Evolutionary conservation across 2,329 filamentous ascomycete species (phyloP), one percentile per base, ranked within the genome.

Genomic region (Colletotrichum australisinense): DNA sequence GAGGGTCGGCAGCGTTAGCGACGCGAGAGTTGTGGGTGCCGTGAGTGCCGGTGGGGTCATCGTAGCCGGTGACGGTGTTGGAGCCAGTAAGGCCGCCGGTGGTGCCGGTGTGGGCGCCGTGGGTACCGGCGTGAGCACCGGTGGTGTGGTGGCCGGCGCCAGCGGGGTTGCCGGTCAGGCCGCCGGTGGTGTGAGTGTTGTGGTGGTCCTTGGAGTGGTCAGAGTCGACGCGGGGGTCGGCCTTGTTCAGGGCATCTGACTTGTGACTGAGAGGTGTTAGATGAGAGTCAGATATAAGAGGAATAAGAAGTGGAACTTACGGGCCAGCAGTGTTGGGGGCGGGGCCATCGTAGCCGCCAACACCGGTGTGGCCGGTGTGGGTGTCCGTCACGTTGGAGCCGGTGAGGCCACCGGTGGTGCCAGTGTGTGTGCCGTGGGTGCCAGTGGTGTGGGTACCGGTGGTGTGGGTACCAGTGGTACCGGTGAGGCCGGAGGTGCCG

Each of bases 201-300:
- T 42, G 14, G 38, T 42, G 14, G 38, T 42, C 38, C 14, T 42
- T 42, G 38, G 38, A 42, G 38, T 42, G 84, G 76, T 91, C 83
- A 12, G 85, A 87, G 80, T 91, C 89, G 59, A 91, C 87, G 28
- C 86, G 83, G 3, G 88, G 88, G 68, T 90, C 88, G 3, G 83
- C 49, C 83, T 90, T 90, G 85, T 91, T 91, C 76, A 86, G 5
- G 46, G 86, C 71, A 76, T 90, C 86, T 46, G 80, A 84, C 81
- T 86, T 86, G 83, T 91, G 89, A 56, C 42, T 49, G 16, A 1
- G 19, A 49, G 7, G 8, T 49, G 42, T 49, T 49, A 49, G 19
- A 1, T 19, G 8, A n/a, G 19, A n/a, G 9, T 9, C 8, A 7
- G n/a, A n/a, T n/a, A n/a, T n/a, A n/a, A n/a, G n/a, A 49, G 19